These are phyloP conservation scores for Dacryopinax primogenitus DNA, from an alignment of 768 basidiomycete species.

Conservation along the genomic window DNA sequence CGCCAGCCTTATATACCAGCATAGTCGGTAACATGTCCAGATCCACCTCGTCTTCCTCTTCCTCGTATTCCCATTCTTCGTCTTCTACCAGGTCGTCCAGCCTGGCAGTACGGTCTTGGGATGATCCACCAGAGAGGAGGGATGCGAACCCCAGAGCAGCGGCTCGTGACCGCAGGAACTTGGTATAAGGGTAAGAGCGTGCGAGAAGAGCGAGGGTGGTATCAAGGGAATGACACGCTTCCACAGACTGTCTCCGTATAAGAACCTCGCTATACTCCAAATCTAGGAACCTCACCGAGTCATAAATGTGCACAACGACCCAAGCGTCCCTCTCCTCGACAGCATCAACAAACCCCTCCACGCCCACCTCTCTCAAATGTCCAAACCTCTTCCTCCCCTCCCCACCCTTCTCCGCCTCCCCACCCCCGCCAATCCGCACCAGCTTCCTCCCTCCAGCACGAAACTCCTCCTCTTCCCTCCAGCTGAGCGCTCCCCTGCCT, in stretches of 20 bases:
- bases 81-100: constrained; percentile 33
- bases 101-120: not conserved
- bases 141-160: constrained; percentile 60
- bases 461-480: constrained; percentile 41
- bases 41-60: constrained; percentile 48
- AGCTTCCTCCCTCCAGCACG: constrained; percentile 50
- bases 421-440: constrained; percentile 37
- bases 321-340: constrained; percentile 57
- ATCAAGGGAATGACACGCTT: constrained; percentile 60
- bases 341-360: constrained; percentile 56
- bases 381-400: constrained; percentile 48
- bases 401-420: constrained; percentile 30
- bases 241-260: constrained; percentile 42
- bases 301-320: constrained; percentile 79
- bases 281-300: constrained; percentile 42
- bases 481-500: constrained; percentile 33
- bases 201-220: constrained; percentile 55
- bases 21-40: constrained; percentile 68
- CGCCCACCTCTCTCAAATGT: constrained; percentile 67
- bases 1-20: constrained; percentile 63
- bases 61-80: constrained; percentile 35
- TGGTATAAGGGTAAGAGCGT: constrained; percentile 53
- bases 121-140: constrained; percentile 16
- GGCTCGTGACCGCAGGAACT: constrained; percentile 74
- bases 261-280: not conserved